phyloP scores from a whole-genome alignment of 176 grass and related monocot species.

The Saccharum officinarum region DNA sequence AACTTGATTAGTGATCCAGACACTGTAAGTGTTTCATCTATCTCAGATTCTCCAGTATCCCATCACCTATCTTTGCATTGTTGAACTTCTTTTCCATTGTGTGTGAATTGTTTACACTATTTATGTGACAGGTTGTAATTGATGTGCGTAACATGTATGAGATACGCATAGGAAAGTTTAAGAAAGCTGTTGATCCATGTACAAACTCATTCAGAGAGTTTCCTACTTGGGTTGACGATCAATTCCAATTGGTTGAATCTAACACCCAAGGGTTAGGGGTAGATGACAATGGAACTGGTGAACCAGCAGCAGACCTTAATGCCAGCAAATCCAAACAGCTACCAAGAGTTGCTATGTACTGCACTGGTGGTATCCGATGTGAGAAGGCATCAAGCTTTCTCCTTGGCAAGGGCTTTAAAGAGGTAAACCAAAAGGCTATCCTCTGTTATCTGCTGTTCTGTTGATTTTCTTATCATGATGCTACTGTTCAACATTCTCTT shows the following conservation, averaged over 20 bases:
- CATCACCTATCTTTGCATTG: conserved; percentile 1
- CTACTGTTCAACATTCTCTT: not conserved
- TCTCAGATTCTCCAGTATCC: not conserved
- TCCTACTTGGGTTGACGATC: conserved; percentile 74
- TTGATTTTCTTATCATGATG: conserved; percentile 13
- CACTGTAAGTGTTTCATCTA: conserved; percentile 61
- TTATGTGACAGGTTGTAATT: conserved; percentile 69
- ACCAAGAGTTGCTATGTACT: conserved; percentile 98
- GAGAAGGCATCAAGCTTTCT: conserved; percentile 99
- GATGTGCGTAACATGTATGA: conserved; percentile 98
- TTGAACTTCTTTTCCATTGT: conserved; percentile 18
- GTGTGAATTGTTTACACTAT: conserved; percentile 15
- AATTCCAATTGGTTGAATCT: conserved; percentile 69
- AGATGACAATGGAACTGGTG: conserved; percentile 6
- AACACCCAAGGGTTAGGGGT: conserved; percentile 16
- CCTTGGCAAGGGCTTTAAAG: conserved; percentile 89
- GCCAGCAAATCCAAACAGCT: conserved; percentile 37
- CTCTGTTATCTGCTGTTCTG: not conserved
- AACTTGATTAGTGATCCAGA: conserved; percentile 76
- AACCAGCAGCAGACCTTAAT: not conserved
- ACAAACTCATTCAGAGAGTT: conserved; percentile 89
- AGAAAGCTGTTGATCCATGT: conserved; percentile 80
- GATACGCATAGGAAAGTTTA: conserved; percentile 95
- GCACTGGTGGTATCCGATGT: conserved; percentile 96
- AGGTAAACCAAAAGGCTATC: conserved; percentile 47